Conservation (phyloP, 805 yeast species). For the Kuraishia hungarica region DNA sequence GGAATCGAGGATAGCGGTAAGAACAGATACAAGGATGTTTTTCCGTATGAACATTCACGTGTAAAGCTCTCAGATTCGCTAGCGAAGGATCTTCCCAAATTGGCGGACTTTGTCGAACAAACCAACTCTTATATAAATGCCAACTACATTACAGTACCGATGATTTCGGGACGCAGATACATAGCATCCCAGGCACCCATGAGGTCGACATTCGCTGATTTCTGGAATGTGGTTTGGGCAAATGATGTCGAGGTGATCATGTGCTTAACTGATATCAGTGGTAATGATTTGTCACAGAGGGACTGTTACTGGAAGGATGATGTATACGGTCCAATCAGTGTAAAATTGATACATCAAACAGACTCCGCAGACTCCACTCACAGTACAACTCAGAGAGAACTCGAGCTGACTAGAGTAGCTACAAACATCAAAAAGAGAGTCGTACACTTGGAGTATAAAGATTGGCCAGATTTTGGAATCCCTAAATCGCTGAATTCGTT, state of each 20-base stretch:
- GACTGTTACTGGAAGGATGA: constrained; percentile 73
- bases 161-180: constrained; percentile 31
- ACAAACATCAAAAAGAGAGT: constrained; percentile 32
- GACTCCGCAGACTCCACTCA: constrained; percentile 14
- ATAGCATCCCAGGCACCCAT: constrained; percentile 93
- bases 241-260: constrained; percentile 58
- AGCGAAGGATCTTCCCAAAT: neutral
- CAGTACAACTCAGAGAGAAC: constrained; percentile 7
- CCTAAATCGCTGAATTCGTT: constrained; percentile 25
- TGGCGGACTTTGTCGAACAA: neutral
- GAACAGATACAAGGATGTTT: constrained; percentile 82
- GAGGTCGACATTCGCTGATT: constrained; percentile 64
- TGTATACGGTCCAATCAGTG: constrained; percentile 24
- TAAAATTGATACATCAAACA: neutral
- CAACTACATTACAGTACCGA: constrained; percentile 46
- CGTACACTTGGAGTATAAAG: constrained; percentile 64
- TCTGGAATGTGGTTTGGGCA: constrained; percentile 70
- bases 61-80: constrained; percentile 32
- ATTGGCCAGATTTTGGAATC: constrained; percentile 79
- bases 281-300: constrained; percentile 76
- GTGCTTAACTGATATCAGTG: constrained; percentile 67
- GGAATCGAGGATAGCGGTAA: constrained; percentile 79
- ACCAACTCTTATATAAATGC: constrained; percentile 76
- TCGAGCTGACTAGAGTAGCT: constrained; percentile 17
- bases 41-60: constrained; percentile 79